These are phyloP conservation scores for Paraphoma chrysanthemicola DNA, from an alignment of 2,329 filamentous ascomycete genomes.

Conservation along the genomic window DNA sequence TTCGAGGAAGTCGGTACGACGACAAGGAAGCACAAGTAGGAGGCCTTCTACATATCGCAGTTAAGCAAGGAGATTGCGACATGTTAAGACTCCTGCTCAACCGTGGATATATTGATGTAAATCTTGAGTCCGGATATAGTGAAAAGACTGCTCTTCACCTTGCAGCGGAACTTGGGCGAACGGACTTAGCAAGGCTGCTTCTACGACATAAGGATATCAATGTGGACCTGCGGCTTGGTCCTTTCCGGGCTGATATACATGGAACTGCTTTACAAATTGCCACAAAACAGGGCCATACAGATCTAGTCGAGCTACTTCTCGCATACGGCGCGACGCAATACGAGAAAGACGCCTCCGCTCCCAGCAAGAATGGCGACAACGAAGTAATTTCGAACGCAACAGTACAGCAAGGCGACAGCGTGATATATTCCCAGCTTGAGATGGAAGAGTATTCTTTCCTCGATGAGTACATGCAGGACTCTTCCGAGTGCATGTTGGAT, in stretches of 20 bases:
- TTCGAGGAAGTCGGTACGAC: background rate
- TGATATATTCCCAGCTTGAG: background rate
- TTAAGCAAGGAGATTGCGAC: background rate
- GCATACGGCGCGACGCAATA: background rate
- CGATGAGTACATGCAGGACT: background rate
- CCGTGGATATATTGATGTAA: constrained; percentile 1
- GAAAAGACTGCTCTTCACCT: background rate
- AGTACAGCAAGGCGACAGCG: too few species aligned
- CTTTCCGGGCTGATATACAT: too few species aligned
- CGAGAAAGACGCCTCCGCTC: background rate
- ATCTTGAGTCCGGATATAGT: background rate
- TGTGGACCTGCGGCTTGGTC: background rate
- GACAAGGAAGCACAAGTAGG: background rate
- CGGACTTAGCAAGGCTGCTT: background rate
- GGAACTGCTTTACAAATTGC: background rate
- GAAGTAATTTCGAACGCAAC: too few species aligned
- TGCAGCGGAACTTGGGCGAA: background rate
- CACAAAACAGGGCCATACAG: background rate
- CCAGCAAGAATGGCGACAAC: background rate
- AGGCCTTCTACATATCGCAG: constrained; percentile 6
- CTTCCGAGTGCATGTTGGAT: background rate
- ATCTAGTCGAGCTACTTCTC: constrained; percentile 4
- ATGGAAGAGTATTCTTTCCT: too few species aligned
- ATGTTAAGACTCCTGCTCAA: constrained; percentile 3
- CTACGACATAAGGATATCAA: constrained; percentile 5